Evolutionary conservation across 306 rosid genomes (phyloP).

Genomic region (Lathyrus sativus): DNA sequence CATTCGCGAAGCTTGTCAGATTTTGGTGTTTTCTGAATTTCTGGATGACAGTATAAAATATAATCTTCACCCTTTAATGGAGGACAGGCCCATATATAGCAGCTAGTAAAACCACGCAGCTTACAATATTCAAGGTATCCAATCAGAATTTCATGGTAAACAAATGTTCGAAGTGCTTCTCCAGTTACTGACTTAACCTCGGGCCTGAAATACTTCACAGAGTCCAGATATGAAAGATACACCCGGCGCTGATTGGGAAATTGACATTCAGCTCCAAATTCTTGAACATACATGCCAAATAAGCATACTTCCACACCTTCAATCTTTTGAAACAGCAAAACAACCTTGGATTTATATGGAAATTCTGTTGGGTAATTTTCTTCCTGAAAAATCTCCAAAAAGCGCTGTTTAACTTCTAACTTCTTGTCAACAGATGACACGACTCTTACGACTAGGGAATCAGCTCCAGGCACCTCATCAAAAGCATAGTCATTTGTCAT

Average conservation of each 20-base stretch:
- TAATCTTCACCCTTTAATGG: no score
- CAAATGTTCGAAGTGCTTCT: no score
- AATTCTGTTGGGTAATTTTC: conserved; percentile 94
- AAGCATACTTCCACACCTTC: conserved; percentile 99
- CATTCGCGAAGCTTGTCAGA: no score
- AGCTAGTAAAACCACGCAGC: no score
- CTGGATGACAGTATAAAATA: no score
- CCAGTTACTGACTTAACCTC: conserved; percentile 86
- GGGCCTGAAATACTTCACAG: conserved; percentile 96
- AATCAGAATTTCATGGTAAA: no score
- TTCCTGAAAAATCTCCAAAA: conserved; percentile 92
- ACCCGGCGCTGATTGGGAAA: no score
- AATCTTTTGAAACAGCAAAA: conserved; percentile 92
- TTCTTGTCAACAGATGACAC: conserved; percentile 98
- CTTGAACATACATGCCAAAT: conserved; percentile 99
- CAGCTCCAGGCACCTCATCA: conserved; percentile 98
- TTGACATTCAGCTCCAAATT: conserved; percentile 89
- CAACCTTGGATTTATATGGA: conserved; percentile 94
- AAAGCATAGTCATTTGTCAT: no score
- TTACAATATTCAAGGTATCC: no score
- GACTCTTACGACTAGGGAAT: conserved; percentile 82
- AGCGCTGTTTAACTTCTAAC: conserved; percentile 91
- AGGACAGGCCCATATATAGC: no score
- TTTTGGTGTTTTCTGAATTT: no score
- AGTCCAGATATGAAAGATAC: no score